phyloP scores from a whole-genome alignment of 2,329 filamentous ascomycete species.

The Neophaeococcomyces mojaviensis region DNA sequence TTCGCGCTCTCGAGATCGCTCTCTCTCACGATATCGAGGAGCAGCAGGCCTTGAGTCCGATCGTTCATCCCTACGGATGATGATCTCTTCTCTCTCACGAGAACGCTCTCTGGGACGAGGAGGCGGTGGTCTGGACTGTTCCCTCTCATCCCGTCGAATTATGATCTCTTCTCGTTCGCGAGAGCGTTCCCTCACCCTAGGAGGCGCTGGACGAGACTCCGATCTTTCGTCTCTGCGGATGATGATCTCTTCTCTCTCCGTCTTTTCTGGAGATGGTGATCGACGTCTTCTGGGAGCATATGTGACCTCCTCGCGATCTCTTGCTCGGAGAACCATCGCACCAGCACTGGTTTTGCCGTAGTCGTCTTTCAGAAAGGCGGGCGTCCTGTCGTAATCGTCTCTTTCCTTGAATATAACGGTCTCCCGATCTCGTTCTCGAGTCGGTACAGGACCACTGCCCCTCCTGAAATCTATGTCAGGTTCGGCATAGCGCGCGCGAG shows the following conservation, averaged over 20 bases:
- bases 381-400: slow-evolving; percentile 13
- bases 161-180: slow-evolving; percentile 28
- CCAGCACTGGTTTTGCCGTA: slow-evolving; percentile 27
- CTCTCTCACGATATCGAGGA: slow-evolving; percentile 10
- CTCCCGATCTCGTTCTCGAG: slow-evolving; percentile 35
- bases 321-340: slow-evolving; percentile 26
- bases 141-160: slow-evolving; percentile 17
- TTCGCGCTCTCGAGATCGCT: slow-evolving; percentile 22
- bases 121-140: neutral
- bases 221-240: slow-evolving; percentile 22
- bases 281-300: slow-evolving; percentile 22
- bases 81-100: slow-evolving; percentile 28
- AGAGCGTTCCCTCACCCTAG: slow-evolving; percentile 5
- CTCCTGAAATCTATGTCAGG: slow-evolving; percentile 37
- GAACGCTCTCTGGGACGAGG: slow-evolving; percentile 20
- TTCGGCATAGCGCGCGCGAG: slow-evolving; percentile 40
- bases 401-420: slow-evolving; percentile 17
- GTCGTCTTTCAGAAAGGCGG: slow-evolving; percentile 31
- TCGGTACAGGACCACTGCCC: slow-evolving; percentile 37
- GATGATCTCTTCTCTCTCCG: slow-evolving; percentile 30
- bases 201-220: slow-evolving; percentile 8
- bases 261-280: slow-evolving; percentile 20
- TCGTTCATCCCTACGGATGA: slow-evolving; percentile 28
- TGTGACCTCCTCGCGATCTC: slow-evolving; percentile 27
- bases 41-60: slow-evolving; percentile 9